Percentiles rank a stretch among this genome's conserved stretches.
Conservation (phyloP, 305 asterid genomes). For the Solanum hybrid region DNA sequence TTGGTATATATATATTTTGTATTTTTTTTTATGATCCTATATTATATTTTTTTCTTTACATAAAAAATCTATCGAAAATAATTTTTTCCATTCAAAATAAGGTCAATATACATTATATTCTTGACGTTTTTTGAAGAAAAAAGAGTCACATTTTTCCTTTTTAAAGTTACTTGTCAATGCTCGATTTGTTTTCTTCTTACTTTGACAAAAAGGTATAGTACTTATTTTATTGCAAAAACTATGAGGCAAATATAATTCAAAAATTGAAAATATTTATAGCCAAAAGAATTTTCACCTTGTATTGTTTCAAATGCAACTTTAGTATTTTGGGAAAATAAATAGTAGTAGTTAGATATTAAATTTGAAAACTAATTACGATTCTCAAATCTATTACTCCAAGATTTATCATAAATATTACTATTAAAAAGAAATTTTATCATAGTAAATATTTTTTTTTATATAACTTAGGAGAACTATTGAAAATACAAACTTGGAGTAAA, state of each 20-base stretch:
- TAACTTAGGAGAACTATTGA: too few species aligned
- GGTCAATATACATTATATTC: background rate
- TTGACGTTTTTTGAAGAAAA: too few species aligned
- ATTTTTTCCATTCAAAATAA: too few species aligned
- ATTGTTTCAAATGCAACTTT: background rate
- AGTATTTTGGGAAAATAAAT: background rate
- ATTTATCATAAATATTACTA: background rate
- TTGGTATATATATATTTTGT: background rate
- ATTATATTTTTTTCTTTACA: too few species aligned
- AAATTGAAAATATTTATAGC: background rate
- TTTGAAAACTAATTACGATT: background rate
- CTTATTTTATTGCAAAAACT: background rate
- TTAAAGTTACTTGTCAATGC: too few species aligned
- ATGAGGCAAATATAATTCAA: background rate
- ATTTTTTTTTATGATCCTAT: too few species aligned
- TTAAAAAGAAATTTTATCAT: too few species aligned
- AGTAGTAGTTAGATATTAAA: background rate
- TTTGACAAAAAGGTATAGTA: background rate
- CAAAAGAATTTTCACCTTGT: background rate
- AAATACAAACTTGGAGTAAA: too few species aligned
- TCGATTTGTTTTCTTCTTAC: background rate
- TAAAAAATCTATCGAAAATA: rapidly evolving
- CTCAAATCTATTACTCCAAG: background rate
- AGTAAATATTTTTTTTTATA: background rate
- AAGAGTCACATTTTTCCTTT: background rate